Evolutionary conservation across 2,329 filamentous ascomycete species (phyloP).

Genomic region (Aspergillus jensenii): DNA sequence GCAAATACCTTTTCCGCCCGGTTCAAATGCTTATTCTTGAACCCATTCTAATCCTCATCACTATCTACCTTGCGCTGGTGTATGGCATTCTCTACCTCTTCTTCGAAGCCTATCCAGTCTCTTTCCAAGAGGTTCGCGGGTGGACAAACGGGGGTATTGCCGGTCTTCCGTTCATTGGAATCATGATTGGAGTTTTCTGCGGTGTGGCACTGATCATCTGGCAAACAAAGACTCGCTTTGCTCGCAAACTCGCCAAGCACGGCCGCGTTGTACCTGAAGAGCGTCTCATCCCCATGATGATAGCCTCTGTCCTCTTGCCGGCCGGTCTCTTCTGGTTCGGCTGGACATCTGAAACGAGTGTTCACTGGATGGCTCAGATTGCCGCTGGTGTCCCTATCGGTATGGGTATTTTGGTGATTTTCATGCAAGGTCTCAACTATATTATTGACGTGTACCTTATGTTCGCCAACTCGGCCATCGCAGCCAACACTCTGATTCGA

Average conservation of each 20-base stretch:
- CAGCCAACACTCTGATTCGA: constrained; percentile 38
- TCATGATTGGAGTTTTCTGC: constrained; percentile 34
- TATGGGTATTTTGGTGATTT: constrained; percentile 42
- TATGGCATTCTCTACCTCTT: constrained; percentile 40
- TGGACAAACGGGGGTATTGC: constrained; percentile 39
- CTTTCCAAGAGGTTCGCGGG: constrained; percentile 38
- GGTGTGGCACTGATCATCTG: constrained; percentile 40
- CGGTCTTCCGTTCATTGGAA: constrained; percentile 39
- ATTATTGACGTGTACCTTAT: constrained; percentile 42
- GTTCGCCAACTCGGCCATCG: constrained; percentile 41
- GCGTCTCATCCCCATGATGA: constrained; percentile 46
- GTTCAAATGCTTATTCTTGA: constrained; percentile 50
- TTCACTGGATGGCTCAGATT: constrained; percentile 48
- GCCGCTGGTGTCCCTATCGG: constrained; percentile 45
- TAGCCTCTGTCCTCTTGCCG: constrained; percentile 44
- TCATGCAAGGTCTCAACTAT: constrained; percentile 42
- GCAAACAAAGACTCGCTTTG: constrained; percentile 42
- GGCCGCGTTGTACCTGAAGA: constrained; percentile 44
- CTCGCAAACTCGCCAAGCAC: constrained; percentile 32
- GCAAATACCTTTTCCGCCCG: constrained; percentile 48
- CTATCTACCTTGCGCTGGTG: constrained; percentile 43
- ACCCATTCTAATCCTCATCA: constrained; percentile 50
- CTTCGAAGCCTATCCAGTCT: constrained; percentile 44
- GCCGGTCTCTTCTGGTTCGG: constrained; percentile 50
- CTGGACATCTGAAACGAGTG: constrained; percentile 44